phyloP scores from a whole-genome alignment of 495 filamentous ascomycete species.

The Penicillium simplicissimum region DNA sequence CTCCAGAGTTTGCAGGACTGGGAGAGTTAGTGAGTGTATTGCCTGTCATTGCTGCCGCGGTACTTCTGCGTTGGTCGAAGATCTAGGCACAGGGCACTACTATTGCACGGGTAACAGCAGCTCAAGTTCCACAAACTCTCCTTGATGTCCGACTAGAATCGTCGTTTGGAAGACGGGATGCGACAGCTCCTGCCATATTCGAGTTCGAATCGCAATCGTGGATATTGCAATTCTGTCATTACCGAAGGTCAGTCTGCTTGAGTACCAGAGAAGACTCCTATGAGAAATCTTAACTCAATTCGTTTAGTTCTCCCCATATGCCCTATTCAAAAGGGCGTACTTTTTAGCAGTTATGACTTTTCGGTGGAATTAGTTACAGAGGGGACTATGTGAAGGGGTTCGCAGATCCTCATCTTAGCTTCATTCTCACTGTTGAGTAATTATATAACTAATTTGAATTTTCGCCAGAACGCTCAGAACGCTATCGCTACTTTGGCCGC shows the following conservation, averaged over 20 bases:
- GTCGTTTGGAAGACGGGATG: conserved; percentile 8
- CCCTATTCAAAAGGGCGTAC: background rate
- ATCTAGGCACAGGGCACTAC: conserved; percentile 19
- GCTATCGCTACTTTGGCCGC: background rate
- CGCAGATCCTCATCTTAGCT: conserved; percentile 2
- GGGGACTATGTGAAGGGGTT: background rate
- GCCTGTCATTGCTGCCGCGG: conserved; percentile 65
- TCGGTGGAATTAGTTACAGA: background rate
- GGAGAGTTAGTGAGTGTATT: conserved; percentile 74
- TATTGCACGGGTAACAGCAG: background rate
- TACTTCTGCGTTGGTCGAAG: conserved; percentile 45
- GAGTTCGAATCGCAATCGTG: background rate
- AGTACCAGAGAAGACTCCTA: conserved; percentile 2
- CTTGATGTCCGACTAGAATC: conserved; percentile 9
- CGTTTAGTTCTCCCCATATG: conserved; percentile 2
- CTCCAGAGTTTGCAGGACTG: too few relatives aligned
- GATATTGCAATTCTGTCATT: conserved; percentile 5
- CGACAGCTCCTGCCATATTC: conserved; percentile 2
- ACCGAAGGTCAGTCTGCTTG: conserved; percentile 7
- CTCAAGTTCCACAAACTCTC: conserved; percentile 4
- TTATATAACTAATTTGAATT: background rate
- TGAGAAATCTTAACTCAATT: conserved; percentile 4
- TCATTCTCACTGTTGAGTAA: conserved; percentile 2
- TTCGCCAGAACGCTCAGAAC: background rate
- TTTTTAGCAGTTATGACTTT: background rate